These are phyloP conservation scores for Babesia divergens DNA, from an alignment of 169 alveolate species.

Conservation along the genomic window DNA sequence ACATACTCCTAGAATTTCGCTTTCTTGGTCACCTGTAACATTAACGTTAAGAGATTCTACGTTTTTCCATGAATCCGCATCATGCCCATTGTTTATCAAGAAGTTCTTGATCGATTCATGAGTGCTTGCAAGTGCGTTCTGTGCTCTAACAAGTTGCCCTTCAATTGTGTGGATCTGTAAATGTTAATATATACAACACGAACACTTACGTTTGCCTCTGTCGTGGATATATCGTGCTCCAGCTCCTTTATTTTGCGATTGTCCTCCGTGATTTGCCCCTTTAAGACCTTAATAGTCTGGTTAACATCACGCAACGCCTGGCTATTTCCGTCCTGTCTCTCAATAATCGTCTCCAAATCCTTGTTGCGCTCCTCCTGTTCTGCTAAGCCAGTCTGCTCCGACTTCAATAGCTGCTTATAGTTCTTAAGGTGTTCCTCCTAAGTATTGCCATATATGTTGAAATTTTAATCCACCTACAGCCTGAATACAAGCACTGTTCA, in stretches of 20 bases:
- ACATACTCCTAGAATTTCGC: constrained; percentile 7
- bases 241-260: constrained; percentile 21
- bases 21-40: not conserved
- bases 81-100: constrained; percentile 19
- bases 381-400: constrained; percentile 17
- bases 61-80: constrained; percentile 24
- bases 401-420: constrained; percentile 5
- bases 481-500: constrained; percentile 13
- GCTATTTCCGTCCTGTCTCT: constrained; percentile 13
- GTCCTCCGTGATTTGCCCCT: constrained; percentile 10
- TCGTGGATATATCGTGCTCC: constrained; percentile 14
- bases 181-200: not conserved
- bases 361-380: constrained; percentile 34
- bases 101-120: constrained; percentile 30
- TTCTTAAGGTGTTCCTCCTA: constrained; percentile 29
- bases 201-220: constrained; percentile 1
- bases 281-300: not conserved
- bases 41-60: not conserved
- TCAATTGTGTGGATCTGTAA: not conserved
- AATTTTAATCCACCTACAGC: not conserved
- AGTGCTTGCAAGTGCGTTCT: not conserved
- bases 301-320: constrained; percentile 9
- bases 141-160: not conserved
- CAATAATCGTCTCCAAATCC: constrained; percentile 31
- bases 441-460: not conserved